Percentiles rank a stretch among this genome's conserved stretches.
These are phyloP conservation scores for Tylopilus subfusipes DNA, from an alignment of 768 basidiomycete species.

Conservation along the genomic window DNA sequence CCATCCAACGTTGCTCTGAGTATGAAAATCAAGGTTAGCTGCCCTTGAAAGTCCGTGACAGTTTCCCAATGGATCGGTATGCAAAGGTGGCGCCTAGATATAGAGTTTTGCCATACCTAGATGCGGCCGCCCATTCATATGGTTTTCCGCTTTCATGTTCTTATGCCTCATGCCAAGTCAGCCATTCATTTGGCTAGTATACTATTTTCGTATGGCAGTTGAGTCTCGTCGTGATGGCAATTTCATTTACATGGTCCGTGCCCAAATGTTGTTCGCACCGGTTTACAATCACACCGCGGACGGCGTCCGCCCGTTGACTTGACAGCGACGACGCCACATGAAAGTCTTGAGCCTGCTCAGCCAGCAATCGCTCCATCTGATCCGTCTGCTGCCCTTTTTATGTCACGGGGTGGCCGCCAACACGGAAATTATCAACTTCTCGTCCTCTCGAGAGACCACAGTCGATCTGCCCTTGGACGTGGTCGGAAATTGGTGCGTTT, in stretches of 20 bases:
- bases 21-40: constrained; percentile 16
- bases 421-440: constrained; percentile 66
- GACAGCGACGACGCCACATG: constrained; percentile 15
- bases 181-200: constrained; percentile 9
- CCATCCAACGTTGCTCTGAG: constrained; percentile 1
- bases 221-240: constrained; percentile 15
- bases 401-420: constrained; percentile 42
- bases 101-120: constrained; percentile 2
- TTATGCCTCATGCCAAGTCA: constrained; percentile 13
- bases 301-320: constrained; percentile 16
- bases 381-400: constrained; percentile 18
- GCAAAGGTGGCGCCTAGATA: constrained; percentile 14
- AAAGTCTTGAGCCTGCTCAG: constrained; percentile 7
- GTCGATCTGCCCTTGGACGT: constrained; percentile 16
- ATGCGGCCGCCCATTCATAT: constrained; percentile 24
- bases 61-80: constrained; percentile 4
- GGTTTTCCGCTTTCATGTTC: constrained; percentile 5
- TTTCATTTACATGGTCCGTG: constrained; percentile 2
- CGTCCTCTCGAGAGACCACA: constrained; percentile 24
- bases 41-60: constrained; percentile 26
- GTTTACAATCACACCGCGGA: neutral
- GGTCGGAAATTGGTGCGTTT: constrained; percentile 31
- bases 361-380: constrained; percentile 14
- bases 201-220: neutral
- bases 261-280: neutral